Percentiles rank a stretch among this genome's conserved stretches.
Evolutionary conservation across 352 stramenopile genomes (phyloP).

Genomic region (Phytophthora tentaculata): DNA sequence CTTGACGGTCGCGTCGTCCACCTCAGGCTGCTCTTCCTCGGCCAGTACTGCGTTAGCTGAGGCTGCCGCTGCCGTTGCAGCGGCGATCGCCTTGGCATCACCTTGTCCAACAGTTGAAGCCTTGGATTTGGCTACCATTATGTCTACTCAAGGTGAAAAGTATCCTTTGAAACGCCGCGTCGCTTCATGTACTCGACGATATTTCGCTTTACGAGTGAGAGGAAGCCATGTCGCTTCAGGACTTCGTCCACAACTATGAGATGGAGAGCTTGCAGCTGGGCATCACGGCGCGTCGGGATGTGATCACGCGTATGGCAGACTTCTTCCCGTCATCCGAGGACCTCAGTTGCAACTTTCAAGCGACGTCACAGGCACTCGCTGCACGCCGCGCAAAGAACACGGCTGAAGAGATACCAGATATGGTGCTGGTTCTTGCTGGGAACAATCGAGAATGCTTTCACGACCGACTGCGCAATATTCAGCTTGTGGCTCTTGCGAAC

Average conservation of each 20-base stretch:
- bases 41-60: constrained; percentile 1
- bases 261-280: constrained; percentile 78
- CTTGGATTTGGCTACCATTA: constrained; percentile 31
- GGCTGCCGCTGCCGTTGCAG: constrained; percentile 17
- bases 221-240: constrained; percentile 56
- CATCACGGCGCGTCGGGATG: constrained; percentile 65
- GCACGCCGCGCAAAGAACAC: constrained; percentile 37
- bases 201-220: neutral
- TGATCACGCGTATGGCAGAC: constrained; percentile 50
- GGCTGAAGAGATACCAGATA: constrained; percentile 8
- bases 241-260: constrained; percentile 77
- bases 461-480: constrained; percentile 70
- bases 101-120: constrained; percentile 28
- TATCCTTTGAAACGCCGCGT: constrained; percentile 32
- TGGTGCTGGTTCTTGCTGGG: constrained; percentile 48
- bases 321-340: constrained; percentile 52
- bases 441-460: constrained; percentile 67
- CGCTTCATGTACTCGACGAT: constrained; percentile 15
- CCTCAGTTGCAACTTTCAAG: constrained; percentile 44
- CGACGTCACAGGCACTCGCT: constrained; percentile 54
- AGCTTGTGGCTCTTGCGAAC: constrained; percentile 58
- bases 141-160: neutral
- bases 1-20: constrained; percentile 48
- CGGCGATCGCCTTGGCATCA: constrained; percentile 31
- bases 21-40: constrained; percentile 36